Base-by-base conservation (phyloP, 208 protist species). In the Strigomonas culicis region DNA sequence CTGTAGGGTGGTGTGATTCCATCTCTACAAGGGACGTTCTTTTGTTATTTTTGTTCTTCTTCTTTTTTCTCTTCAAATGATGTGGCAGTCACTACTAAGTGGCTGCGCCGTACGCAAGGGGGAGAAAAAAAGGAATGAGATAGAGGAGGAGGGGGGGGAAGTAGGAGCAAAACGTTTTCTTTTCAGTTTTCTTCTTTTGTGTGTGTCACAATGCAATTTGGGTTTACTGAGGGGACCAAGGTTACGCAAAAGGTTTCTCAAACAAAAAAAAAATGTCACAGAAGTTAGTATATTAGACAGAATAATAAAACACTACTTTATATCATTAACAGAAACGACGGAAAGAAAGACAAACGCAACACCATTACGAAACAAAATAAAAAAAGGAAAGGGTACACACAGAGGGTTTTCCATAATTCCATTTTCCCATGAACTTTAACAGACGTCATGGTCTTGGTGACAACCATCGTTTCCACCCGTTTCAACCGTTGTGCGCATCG, bases 1-100 rank as follows among this genome's bases (percentile, higher is more conserved):
- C n/a, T n/a, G n/a, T n/a, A n/a, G n/a, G n/a, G n/a, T n/a, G n/a
- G n/a, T n/a, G n/a, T n/a, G n/a, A n/a, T n/a, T n/a, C n/a, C n/a
- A n/a, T n/a, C n/a, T n/a, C n/a, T n/a, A n/a, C n/a, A n/a, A n/a
- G n/a, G n/a, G n/a, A n/a, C n/a, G n/a, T n/a, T n/a, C 6, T 13
- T 41, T 41, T 41, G 36, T 17, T 41, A 13, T 65, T 59, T 50
- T 15, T 63, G 63, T 63, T 70, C 55, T 63, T 70, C 8, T 60
- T 52, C 31, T 51, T 51, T 6, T 59, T 7, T 59, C 7, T 59
- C n/a, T n/a, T n/a, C n/a, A n/a, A n/a, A n/a, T n/a, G n/a, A n/a
- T n/a, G n/a, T n/a, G n/a, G n/a, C n/a, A n/a, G n/a, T n/a, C n/a
- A n/a, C n/a, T n/a, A n/a, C n/a, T n/a, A n/a, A n/a, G n/a, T n/a